Base-by-base conservation (phyloP, 371 early-diverging fungal species). In the Zopfochytrium polystomum region DNA sequence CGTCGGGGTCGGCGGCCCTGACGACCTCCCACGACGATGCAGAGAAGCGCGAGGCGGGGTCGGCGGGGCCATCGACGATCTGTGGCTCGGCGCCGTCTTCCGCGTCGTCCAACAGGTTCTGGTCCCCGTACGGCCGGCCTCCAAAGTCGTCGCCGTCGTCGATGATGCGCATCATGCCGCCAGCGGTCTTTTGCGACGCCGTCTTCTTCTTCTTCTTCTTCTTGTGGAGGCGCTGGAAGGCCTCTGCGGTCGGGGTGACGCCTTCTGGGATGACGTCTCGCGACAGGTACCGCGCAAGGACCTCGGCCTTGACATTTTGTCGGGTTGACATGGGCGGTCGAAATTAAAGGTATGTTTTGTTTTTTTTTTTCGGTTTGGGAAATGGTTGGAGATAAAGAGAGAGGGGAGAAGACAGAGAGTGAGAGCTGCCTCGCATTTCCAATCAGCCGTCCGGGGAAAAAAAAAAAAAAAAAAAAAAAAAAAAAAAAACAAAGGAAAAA, bases 21-120 rank as follows among this genome's bases (percentile, higher is more conserved):
- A 59, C 34, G 22, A 59, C 60, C 22, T 9, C 15, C 35, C 43
- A 60, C 22, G 61, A 52, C 13, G 5, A 9, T 18, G 61, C 26
- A 11, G 53, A 44, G 27, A 60, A 60, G 6, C 54, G 26, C 7
- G 26, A 6, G 13, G 7, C 13, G 20, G 20, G 25, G 5, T 25
- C 59, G 4, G 38, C 48, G 23, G 26, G 29, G 9, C 25, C 50
- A 15, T 31, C 50, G 6, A 22, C 59, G 34, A 48, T 50, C 9
- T 30, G 48, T 18, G 50, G 20, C 32, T 47, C 43, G 34, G 50
- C 22, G n/a, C 15, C 5, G 3, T 47, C 32, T 33, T 47, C 51
- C n/a, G 15, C 26, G 23, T 20, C 22, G 25, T 18, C 57, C 7
- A 18, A 7, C 38, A 38, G 11, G 38, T 38, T 7, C 11, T 18